Conservation (phyloP, 192 early-diverging fungal species). For the Chytriomyces sp. region DNA sequence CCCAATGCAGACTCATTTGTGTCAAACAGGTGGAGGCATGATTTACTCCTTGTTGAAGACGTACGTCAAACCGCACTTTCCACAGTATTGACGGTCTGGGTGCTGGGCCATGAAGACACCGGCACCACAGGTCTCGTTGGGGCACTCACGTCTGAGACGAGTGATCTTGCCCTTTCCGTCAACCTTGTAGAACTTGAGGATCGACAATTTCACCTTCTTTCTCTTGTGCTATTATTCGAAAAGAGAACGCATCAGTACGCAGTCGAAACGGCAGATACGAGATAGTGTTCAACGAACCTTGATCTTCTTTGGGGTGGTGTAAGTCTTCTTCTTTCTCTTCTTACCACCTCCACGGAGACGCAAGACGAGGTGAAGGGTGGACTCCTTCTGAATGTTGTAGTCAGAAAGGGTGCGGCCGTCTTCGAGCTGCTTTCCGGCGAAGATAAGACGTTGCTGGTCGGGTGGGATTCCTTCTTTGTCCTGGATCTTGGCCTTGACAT, state of each 20-base stretch:
- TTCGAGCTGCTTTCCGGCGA: conserved; percentile 81
- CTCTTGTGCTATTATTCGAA: conserved; percentile 78
- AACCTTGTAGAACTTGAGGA: conserved; percentile 99
- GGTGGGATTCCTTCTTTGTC: conserved; percentile 80
- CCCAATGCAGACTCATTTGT: too few relatives aligned
- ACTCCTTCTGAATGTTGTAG: conserved; percentile 79
- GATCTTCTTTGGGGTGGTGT: conserved; percentile 99
- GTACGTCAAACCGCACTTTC: conserved; percentile 93
- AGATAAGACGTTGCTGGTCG: conserved; percentile 82
- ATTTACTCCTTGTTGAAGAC: conserved; percentile 82
- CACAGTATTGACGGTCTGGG: conserved; percentile 98
- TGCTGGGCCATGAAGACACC: conserved; percentile 99
- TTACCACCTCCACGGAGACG: conserved; percentile 73
- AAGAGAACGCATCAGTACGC: not conserved
- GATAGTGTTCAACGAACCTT: not conserved
- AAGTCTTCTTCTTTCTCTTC: conserved; percentile 99
- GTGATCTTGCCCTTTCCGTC: conserved; percentile 97
- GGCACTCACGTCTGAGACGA: conserved; percentile 98
- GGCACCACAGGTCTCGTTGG: conserved; percentile 93
- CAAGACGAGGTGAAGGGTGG: conserved; percentile 71
- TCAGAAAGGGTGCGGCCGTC: conserved; percentile 74
- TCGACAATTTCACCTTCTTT: conserved; percentile 98
- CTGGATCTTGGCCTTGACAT: conserved; percentile 82
- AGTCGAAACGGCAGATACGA: not conserved
- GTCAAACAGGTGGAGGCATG: not conserved